Evolutionary conservation across 305 asterid genomes (phyloP).

Genomic region (Solanum hybrid): DNA sequence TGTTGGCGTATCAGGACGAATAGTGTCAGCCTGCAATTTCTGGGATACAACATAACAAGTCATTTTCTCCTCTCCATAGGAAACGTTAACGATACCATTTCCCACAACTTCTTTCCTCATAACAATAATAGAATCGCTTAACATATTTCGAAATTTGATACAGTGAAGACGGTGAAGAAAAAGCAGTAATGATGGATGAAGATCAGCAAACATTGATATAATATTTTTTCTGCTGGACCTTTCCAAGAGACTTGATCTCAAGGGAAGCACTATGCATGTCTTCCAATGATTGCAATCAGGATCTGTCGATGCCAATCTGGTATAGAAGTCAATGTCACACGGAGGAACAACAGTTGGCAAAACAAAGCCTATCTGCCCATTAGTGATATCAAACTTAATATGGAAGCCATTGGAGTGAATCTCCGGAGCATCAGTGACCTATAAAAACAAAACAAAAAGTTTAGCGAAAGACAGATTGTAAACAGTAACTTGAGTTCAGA

Average conservation of each 20-base stretch:
- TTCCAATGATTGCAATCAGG: slow-evolving; percentile 14
- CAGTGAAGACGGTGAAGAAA: slow-evolving; percentile 89
- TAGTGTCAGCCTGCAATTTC: slow-evolving; percentile 39
- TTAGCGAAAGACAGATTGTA: background rate
- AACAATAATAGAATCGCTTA: slow-evolving; percentile 50
- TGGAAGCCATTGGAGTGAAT: slow-evolving; percentile 67
- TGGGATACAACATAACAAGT: slow-evolving; percentile 80
- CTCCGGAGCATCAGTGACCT: slow-evolving; percentile 62
- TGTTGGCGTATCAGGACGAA: slow-evolving; percentile 50
- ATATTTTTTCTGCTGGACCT: slow-evolving; percentile 51
- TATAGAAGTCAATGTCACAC: slow-evolving; percentile 54
- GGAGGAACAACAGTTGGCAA: slow-evolving; percentile 81
- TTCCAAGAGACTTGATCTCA: slow-evolving; percentile 43
- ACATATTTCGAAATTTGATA: slow-evolving; percentile 60
- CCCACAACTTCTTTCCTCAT: slow-evolving; percentile 74
- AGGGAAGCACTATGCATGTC: slow-evolving; percentile 82
- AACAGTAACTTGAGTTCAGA: background rate
- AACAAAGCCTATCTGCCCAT: slow-evolving; percentile 94
- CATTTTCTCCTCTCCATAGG: slow-evolving; percentile 53
- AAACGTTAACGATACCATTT: slow-evolving; percentile 39
- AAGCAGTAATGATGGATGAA: slow-evolving; percentile 35
- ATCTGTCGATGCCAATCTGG: slow-evolving; percentile 48
- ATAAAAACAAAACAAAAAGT: slow-evolving; percentile 8
- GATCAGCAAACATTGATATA: slow-evolving; percentile 59
- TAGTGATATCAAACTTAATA: slow-evolving; percentile 76